Conservation (phyloP, 495 filamentous ascomycete species). For the Aspergillus sclerotioniger region DNA sequence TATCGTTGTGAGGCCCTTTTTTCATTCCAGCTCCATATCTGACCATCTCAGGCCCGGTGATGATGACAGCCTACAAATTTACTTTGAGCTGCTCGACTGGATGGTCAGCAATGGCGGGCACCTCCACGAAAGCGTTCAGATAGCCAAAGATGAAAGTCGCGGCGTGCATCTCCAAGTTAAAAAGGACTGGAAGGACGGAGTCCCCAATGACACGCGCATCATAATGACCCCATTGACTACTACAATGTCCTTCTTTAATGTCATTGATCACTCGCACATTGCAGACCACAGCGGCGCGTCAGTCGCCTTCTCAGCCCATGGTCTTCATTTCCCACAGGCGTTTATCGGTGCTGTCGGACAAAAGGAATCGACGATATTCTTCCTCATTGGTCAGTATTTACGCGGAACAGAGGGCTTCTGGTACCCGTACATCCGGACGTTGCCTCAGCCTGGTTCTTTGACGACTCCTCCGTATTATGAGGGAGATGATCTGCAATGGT, state of each 20-base stretch:
- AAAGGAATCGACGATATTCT: constrained; percentile 47
- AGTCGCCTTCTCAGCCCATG: constrained; percentile 34
- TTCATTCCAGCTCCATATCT: too few species aligned
- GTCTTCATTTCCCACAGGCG: constrained; percentile 29
- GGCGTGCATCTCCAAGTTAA: constrained; percentile 50
- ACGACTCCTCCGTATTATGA: constrained; percentile 59
- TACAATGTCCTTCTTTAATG: constrained; percentile 55
- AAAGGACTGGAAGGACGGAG: constrained; percentile 22
- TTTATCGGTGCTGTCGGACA: constrained; percentile 38
- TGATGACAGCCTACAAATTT: constrained; percentile 23
- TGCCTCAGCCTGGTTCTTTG: constrained; percentile 54
- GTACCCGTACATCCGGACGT: constrained; percentile 57
- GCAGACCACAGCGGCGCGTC: not conserved
- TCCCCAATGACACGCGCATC: constrained; percentile 35
- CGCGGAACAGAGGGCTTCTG: constrained; percentile 52
- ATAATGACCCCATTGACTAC: constrained; percentile 45
- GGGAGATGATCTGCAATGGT: constrained; percentile 54
- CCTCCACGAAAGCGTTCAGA: constrained; percentile 39
- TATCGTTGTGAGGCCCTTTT: too few species aligned
- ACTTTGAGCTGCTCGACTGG: constrained; percentile 42
- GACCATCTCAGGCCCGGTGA: too few species aligned
- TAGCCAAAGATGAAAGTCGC: constrained; percentile 38
- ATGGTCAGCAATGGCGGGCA: constrained; percentile 40
- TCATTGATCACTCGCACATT: constrained; percentile 31
- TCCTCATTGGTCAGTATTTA: constrained; percentile 58